phyloP scores from a whole-genome alignment of 1,284 basidiomycete genomes.

The Malassezia brasiliensis region DNA sequence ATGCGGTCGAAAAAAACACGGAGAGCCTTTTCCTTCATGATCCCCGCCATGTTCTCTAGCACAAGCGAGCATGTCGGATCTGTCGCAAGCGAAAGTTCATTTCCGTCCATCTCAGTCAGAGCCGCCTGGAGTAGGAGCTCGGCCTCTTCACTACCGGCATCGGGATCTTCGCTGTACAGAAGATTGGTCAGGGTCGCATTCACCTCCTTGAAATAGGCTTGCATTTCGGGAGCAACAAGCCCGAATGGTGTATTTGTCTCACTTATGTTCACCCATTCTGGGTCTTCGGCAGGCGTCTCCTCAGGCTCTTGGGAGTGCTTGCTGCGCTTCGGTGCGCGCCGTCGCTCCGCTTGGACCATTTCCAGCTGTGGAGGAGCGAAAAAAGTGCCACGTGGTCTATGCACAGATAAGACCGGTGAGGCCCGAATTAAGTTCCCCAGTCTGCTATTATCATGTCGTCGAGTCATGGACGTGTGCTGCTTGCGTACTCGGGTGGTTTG shows the following conservation, averaged over 20 bases:
- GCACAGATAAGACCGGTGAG: not conserved
- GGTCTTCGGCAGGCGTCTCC: not conserved
- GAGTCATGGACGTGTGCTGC: slow-evolving; percentile 67
- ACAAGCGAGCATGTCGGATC: slow-evolving; percentile 41
- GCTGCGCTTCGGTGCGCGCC: slow-evolving; percentile 14
- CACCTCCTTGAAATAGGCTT: slow-evolving; percentile 18
- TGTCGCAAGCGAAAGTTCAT: slow-evolving; percentile 38
- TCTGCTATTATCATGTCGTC: slow-evolving; percentile 12
- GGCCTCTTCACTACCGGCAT: slow-evolving; percentile 25
- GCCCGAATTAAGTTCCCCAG: not conserved
- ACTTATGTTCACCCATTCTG: slow-evolving; percentile 5
- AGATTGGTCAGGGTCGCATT: slow-evolving; percentile 6
- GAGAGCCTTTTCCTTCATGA: slow-evolving; percentile 28
- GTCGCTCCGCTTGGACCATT: slow-evolving; percentile 13
- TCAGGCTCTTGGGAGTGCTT: not conserved
- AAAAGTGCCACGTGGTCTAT: slow-evolving; percentile 5
- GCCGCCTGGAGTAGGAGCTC: slow-evolving; percentile 36
- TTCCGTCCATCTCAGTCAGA: slow-evolving; percentile 38
- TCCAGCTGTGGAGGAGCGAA: not conserved
- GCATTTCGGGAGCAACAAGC: slow-evolving; percentile 11
- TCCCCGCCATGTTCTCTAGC: slow-evolving; percentile 32
- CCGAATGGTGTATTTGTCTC: slow-evolving; percentile 16
- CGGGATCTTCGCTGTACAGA: slow-evolving; percentile 10
- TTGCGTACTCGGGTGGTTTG: slow-evolving; percentile 92
- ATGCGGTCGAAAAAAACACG: slow-evolving; percentile 42